phyloP scores from a whole-genome alignment of 257 asterid species.

The Ocimum tenuiflorum region DNA sequence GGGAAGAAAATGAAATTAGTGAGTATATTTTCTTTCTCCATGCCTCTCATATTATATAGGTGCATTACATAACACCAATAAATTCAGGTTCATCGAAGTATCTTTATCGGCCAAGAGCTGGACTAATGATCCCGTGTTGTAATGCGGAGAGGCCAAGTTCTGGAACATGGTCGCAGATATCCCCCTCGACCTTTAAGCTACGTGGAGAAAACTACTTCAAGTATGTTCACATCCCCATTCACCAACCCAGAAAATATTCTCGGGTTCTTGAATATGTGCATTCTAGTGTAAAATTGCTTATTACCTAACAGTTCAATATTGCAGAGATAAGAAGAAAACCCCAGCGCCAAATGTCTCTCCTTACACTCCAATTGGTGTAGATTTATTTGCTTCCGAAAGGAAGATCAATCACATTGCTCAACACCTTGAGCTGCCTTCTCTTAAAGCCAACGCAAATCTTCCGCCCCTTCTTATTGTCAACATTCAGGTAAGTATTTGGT shows the following conservation, averaged over 20 bases:
- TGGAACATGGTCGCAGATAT: slow-evolving; percentile 78
- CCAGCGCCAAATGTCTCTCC: slow-evolving; percentile 69
- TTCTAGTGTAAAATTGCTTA: neutral
- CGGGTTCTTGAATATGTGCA: neutral
- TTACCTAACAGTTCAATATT: slow-evolving; percentile 18
- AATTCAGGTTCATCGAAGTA: slow-evolving; percentile 61
- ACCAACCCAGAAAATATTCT: neutral
- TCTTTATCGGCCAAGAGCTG: slow-evolving; percentile 81
- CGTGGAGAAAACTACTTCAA: slow-evolving; percentile 79
- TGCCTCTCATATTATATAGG: neutral
- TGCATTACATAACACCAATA: slow-evolving; percentile 6
- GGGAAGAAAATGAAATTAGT: slow-evolving; percentile 56
- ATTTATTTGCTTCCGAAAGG: slow-evolving; percentile 55
- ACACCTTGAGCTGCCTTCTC: slow-evolving; percentile 74
- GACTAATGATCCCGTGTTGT: slow-evolving; percentile 61
- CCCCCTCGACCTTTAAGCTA: slow-evolving; percentile 78
- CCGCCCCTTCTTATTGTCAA: slow-evolving; percentile 77
- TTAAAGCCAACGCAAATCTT: slow-evolving; percentile 47
- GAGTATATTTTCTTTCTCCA: slow-evolving; percentile 24
- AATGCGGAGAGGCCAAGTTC: slow-evolving; percentile 53
- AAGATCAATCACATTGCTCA: slow-evolving; percentile 91
- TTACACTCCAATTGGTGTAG: slow-evolving; percentile 87
- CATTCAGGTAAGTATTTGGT: slow-evolving; percentile 54
- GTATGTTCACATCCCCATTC: slow-evolving; percentile 35
- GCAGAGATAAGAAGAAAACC: slow-evolving; percentile 90